Percentiles rank a stretch among this genome's conserved stretches.
Evolutionary conservation across 2,329 filamentous ascomycete species (phyloP).

Genomic region (Gyromitra esculenta): DNA sequence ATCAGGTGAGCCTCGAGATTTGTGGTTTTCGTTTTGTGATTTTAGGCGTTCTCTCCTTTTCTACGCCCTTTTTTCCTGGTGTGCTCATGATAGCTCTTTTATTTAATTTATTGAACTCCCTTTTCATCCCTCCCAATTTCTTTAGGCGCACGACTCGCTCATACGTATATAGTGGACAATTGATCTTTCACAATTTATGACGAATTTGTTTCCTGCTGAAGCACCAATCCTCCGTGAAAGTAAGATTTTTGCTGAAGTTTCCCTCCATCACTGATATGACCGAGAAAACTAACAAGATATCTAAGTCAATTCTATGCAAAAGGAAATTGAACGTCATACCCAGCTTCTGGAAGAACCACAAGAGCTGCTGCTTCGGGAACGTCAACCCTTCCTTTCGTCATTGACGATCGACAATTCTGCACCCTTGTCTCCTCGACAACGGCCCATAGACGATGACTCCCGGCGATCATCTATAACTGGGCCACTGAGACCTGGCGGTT

Average conservation of each 20-base stretch:
- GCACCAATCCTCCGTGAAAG: constrained; percentile 82
- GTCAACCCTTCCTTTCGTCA: constrained; percentile 72
- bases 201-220: constrained; percentile 82
- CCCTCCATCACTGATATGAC: neutral
- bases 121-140: constrained; percentile 42
- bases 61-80: constrained; percentile 21
- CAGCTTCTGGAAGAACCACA: constrained; percentile 69
- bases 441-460: constrained; percentile 80
- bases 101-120: constrained; percentile 23
- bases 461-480: constrained; percentile 75
- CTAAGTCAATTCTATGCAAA: constrained; percentile 68
- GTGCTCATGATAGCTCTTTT: constrained; percentile 14
- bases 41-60: constrained; percentile 25
- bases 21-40: constrained; percentile 18
- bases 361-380: constrained; percentile 72
- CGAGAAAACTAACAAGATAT: constrained; percentile 45
- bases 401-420: constrained; percentile 71
- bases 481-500: constrained; percentile 68
- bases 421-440: constrained; percentile 86
- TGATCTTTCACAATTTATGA: constrained; percentile 75
- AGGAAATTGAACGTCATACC: constrained; percentile 71
- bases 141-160: constrained; percentile 39
- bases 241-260: constrained; percentile 64
- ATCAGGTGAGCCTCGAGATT: constrained; percentile 66
- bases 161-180: constrained; percentile 57